These are phyloP conservation scores for Knoxdaviesia proteae DNA, from an alignment of 2,329 filamentous ascomycete genomes.

Conservation along the genomic window DNA sequence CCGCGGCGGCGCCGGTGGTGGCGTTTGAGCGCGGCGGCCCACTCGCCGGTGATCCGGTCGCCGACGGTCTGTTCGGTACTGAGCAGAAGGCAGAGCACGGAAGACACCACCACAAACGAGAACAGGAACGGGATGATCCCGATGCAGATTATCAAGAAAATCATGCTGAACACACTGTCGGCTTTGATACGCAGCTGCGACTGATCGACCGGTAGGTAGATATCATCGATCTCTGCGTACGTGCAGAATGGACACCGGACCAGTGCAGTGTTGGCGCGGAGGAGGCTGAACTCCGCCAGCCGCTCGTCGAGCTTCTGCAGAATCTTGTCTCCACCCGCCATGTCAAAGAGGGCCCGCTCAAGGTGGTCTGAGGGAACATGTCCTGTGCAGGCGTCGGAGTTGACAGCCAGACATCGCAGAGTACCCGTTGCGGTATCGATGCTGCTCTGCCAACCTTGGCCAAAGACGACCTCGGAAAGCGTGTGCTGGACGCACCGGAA, in stretches of 20 bases:
- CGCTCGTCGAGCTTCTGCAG: conserved; percentile 60
- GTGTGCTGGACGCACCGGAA: conserved; percentile 67
- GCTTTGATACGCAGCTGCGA: conserved; percentile 34
- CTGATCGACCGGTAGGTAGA: conserved; percentile 38
- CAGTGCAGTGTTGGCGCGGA: conserved; percentile 53
- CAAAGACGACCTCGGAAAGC: conserved; percentile 73
- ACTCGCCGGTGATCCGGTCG: conserved; percentile 15
- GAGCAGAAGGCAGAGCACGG: conserved; percentile 21
- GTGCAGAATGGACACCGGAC: conserved; percentile 76
- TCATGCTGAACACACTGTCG: conserved; percentile 23
- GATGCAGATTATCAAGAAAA: conserved; percentile 30
- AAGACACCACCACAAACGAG: conserved; percentile 25
- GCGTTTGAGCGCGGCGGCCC: conserved; percentile 41
- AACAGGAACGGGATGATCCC: conserved; percentile 35
- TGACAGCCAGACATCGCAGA: conserved; percentile 63
- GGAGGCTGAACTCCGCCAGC: conserved; percentile 53
- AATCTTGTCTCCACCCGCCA: conserved; percentile 49
- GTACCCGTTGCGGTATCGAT: conserved; percentile 55
- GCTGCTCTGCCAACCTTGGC: conserved; percentile 73
- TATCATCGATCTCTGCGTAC: conserved; percentile 74
- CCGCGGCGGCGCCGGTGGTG: conserved; percentile 51
- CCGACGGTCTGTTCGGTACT: conserved; percentile 21
- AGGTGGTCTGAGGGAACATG: conserved; percentile 50
- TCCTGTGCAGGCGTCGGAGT: conserved; percentile 50
- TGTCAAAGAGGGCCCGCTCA: conserved; percentile 47